Base-by-base conservation (phyloP, 2,329 filamentous ascomycete genomes). In the Fusarium poae region DNA sequence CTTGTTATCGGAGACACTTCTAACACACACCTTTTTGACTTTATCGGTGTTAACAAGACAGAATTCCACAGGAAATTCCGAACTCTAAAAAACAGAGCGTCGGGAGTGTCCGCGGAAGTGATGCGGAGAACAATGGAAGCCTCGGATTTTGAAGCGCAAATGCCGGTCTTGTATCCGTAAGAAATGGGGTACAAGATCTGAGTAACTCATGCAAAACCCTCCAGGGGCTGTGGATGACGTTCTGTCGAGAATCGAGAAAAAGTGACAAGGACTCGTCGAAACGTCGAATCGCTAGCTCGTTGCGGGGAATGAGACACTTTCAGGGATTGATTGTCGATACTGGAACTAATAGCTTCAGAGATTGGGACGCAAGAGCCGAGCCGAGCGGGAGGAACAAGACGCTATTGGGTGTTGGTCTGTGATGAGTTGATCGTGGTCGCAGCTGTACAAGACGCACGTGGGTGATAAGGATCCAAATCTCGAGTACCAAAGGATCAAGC, bases 401-500 rank as follows among this genome's bases (percentile, higher is more conserved):
- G 65, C 71, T 61, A 74, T 74, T 74, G 72, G 48, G 72, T 50
- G 67, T 57, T 63, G 30, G 56, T 43, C 6, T 65, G 72, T 74
- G 72, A 74, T 72, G 57, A 73, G 62, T 62, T 57, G 40, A 57
- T 42, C 50, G 39, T 57, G 71, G 69, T 62, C 63, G 71, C 72
- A 74, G 72, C 54, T 68, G 53, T 53, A 63, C 57, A 61, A 53
- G n/a, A 53, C 55, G 62, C 72, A 74, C 72, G 72, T 72, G 72
- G 59, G 59, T 56, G 66, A 70, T 51, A n/a, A n/a, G n/a, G n/a
- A 20, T 25, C 37, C 46, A 12, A 29, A 20, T 16, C 48, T 39
- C 23, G 16, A 40, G 37, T 15, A 51, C 34, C 32, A 39, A 15
- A 37, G 11, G 23, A 29, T 32, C n/a, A 51, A 51, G 48, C 23